Conservation (phyloP, 139 green algal species). For the Micromonas commoda region DNA sequence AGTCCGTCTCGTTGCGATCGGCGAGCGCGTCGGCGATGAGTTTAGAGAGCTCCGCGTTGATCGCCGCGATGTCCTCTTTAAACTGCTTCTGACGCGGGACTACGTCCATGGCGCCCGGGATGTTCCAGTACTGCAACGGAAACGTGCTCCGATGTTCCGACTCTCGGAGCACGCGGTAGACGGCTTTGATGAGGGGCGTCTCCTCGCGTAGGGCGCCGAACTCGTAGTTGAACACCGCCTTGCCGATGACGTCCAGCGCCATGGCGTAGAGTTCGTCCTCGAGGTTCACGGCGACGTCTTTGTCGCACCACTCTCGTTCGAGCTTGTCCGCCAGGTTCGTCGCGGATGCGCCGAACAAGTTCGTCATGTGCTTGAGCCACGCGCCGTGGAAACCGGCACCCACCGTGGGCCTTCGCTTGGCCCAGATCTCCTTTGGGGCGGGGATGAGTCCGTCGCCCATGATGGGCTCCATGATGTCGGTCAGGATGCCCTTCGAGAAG, state of each 20-base stretch:
- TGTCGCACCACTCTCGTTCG: neutral
- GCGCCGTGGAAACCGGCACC: conserved; percentile 91
- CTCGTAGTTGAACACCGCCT: conserved; percentile 98
- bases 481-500: conserved; percentile 95
- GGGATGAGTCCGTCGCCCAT: conserved; percentile 99
- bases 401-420: conserved; percentile 74
- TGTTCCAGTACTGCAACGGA: conserved; percentile 98
- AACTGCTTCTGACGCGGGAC: conserved; percentile 73
- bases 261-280: conserved; percentile 91
- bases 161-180: conserved; percentile 96
- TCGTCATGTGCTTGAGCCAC: conserved; percentile 81
- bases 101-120: conserved; percentile 47
- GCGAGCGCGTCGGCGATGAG: conserved; percentile 69
- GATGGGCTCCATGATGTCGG: conserved; percentile 98
- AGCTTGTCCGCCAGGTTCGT: conserved; percentile 27
- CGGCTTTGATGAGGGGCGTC: conserved; percentile 93
- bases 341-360: conserved; percentile 76
- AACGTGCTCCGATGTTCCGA: conserved; percentile 96
- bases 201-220: conserved; percentile 89
- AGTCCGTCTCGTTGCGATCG: conserved; percentile 47
- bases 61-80: conserved; percentile 72
- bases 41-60: conserved; percentile 72
- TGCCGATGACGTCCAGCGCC: conserved; percentile 97
- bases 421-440: conserved; percentile 79
- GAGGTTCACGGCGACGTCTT: conserved; percentile 89